phyloP scores from a whole-genome alignment of 257 asterid species.

The Fraxinus anomala region DNA sequence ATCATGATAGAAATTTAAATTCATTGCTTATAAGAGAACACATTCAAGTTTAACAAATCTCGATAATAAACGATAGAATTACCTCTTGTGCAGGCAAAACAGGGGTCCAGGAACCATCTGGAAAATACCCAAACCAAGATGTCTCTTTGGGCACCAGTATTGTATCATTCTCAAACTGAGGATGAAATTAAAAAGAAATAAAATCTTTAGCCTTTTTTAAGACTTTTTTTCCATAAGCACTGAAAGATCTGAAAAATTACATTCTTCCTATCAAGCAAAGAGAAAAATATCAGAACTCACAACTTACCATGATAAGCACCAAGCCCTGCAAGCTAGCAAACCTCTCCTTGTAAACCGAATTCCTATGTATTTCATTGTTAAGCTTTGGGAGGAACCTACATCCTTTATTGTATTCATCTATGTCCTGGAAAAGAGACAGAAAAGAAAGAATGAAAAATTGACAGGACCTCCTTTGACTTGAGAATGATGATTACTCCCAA shows the following conservation, averaged over 20 bases:
- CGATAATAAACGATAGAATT: neutral
- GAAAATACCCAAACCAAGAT: constrained; percentile 80
- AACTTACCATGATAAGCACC: constrained; percentile 78
- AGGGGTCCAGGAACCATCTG: constrained; percentile 72
- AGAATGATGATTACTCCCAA: neutral
- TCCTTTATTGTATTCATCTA: constrained; percentile 53
- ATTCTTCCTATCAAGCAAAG: neutral
- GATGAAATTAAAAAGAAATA: neutral
- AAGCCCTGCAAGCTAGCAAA: constrained; percentile 82
- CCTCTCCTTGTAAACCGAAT: constrained; percentile 66
- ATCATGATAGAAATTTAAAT: neutral
- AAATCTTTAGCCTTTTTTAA: neutral
- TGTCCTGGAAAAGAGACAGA: constrained; percentile 50
- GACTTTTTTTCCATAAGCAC: neutral
- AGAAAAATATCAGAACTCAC: neutral
- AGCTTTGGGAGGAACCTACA: constrained; percentile 82
- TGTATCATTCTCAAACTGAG: constrained; percentile 68
- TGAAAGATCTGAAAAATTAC: neutral
- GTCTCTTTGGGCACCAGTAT: constrained; percentile 84
- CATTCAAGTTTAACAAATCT: neutral
- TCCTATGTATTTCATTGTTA: constrained; percentile 66
- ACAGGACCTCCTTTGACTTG: neutral
- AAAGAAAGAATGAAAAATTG: neutral
- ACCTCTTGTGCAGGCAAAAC: constrained; percentile 80
- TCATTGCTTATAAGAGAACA: neutral